These are phyloP conservation scores for Jaenimonas drosophilae DNA, from an alignment of 208 protist genomes.

Conservation along the genomic window DNA sequence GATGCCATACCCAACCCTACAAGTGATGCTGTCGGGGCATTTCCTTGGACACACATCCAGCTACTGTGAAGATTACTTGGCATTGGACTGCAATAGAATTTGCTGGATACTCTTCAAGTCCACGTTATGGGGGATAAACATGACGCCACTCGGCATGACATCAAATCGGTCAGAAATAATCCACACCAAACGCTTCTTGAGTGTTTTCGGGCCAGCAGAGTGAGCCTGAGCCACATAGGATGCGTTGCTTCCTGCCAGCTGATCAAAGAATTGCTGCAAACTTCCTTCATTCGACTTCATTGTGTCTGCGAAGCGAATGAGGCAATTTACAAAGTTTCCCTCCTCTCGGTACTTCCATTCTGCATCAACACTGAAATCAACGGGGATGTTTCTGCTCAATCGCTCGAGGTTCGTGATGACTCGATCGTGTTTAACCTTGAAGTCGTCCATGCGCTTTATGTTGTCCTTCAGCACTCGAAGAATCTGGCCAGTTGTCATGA, in stretches of 20 bases:
- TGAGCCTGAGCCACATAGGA: conserved; percentile 8
- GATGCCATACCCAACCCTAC: not conserved
- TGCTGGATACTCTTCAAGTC: conserved; percentile 74
- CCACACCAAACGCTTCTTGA: conserved; percentile 72
- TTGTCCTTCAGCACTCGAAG: conserved; percentile 74
- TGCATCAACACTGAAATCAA: conserved; percentile 78
- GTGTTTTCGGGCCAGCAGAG: not conserved
- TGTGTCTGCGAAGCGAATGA: conserved; percentile 46
- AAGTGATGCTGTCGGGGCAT: not conserved
- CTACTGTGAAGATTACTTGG: no score
- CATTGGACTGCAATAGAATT: conserved; percentile 27
- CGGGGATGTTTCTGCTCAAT: conserved; percentile 53
- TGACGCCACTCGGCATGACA: conserved; percentile 67
- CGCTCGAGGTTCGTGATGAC: conserved; percentile 47
- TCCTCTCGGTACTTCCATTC: conserved; percentile 72
- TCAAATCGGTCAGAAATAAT: conserved; percentile 68
- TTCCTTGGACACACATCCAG: not conserved
- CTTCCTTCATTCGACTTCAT: conserved; percentile 17
- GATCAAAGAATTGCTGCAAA: conserved; percentile 1
- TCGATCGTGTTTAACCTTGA: conserved; percentile 43
- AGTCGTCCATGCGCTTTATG: conserved; percentile 39
- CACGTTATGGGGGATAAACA: conserved; percentile 73
- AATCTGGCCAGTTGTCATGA: conserved; percentile 71
- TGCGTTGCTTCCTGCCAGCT: conserved; percentile 5
- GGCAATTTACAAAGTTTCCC: conserved; percentile 34